Evolutionary conservation across 805 yeast genomes (phyloP), one percentile per base, ranked within the genome.

Genomic region (Candida sphagnicola): DNA sequence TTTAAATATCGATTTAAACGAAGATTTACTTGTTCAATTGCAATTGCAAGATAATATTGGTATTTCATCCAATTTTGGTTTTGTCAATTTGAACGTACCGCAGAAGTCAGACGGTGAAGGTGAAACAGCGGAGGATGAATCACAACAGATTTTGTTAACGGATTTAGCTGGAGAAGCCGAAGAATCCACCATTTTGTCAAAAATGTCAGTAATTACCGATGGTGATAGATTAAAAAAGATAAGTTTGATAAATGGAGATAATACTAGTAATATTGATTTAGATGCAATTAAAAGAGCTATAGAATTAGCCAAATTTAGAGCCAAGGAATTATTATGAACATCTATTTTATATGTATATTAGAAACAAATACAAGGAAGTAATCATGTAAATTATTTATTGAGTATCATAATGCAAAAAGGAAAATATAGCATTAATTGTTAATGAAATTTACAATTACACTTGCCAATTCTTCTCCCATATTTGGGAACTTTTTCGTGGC

Each of bases 81-180:
- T 83, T 1, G 30, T 36, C 67, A 8, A 67, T 69, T 18, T 60
- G 62, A 2, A 70, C 18, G 11, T 28, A 37, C 4, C 60, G 21
- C 62, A 62, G 57, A 70, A 62, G 5, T 16, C 35, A 26, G 50
- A 46, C 38, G 50, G 42, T 4, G 37, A 56, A 17, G 46, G 12
- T 6, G 30, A 23, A 14, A 21, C 25, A 24, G 4, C 8, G 8
- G 31, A 25, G 14, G 26, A 24, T 11, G 34, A 21, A 13, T 31
- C 12, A 13, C 38, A 15, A 21, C 43, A 16, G 38, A 35, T 78
- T 0, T 50, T 86, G 12, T 56, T 88, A 34, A 80, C 85, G 1
- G 96, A 88, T 54, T 51, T 86, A 29, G 95, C 87, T 55, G 95
- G 95, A 11, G 91, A 84, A 43, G 83, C 89, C 4, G 96, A 88